Evolutionary conservation across 225 moss, liverwort and hornwort genomes (phyloP).

Genomic region (Marchantia polymorpha): DNA sequence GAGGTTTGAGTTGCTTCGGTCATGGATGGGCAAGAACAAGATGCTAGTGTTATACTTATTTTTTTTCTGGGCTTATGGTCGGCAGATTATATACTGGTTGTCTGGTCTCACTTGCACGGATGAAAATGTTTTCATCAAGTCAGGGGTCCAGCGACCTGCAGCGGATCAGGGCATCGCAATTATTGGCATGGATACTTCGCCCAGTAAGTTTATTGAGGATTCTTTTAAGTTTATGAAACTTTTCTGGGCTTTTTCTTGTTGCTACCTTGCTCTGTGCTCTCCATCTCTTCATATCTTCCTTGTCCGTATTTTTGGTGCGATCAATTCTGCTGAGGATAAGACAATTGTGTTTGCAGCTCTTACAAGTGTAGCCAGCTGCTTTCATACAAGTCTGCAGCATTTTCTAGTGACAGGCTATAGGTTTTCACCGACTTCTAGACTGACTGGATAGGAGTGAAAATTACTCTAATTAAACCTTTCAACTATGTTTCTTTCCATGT

Average conservation of each 20-base stretch:
- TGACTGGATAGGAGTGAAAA: too few relatives aligned
- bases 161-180: slow-evolving; percentile 59
- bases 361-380: too few relatives aligned
- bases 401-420: too few relatives aligned
- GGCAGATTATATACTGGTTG: slow-evolving; percentile 80
- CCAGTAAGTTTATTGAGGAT: slow-evolving; percentile 46
- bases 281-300: not conserved
- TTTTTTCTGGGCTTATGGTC: not conserved
- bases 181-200: slow-evolving; percentile 71
- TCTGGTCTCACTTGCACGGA: slow-evolving; percentile 79
- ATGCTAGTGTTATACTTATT: not conserved
- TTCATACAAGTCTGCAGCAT: too few relatives aligned
- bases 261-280: not conserved
- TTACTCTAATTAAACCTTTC: too few relatives aligned
- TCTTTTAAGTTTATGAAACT: too few relatives aligned
- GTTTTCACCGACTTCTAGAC: too few relatives aligned
- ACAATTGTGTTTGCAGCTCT: not conserved
- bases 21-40: not conserved
- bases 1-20: not conserved
- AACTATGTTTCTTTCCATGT: too few relatives aligned
- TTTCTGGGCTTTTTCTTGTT: not conserved
- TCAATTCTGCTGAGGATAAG: not conserved
- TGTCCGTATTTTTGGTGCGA: not conserved
- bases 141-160: slow-evolving; percentile 78
- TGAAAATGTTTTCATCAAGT: slow-evolving; percentile 71